Evolutionary conservation across 345 rosid species (phyloP).

Genomic region (Leavenworthia alabamica): DNA sequence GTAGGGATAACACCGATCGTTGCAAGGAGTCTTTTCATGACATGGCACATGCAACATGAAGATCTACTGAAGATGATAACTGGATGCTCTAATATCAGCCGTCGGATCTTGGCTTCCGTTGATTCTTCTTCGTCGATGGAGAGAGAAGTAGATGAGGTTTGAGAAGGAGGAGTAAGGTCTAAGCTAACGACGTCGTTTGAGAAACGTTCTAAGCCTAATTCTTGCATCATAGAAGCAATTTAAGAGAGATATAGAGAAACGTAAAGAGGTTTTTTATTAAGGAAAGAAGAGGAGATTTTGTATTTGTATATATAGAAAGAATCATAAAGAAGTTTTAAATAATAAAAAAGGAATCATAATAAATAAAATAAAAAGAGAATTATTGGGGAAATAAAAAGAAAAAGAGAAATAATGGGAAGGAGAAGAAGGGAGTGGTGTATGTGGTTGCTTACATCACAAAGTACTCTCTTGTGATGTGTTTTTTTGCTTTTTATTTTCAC

Average conservation of each 20-base stretch:
- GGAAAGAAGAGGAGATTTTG: conserved; percentile 24
- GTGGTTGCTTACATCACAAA: conserved; percentile 65
- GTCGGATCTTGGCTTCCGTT: conserved; percentile 60
- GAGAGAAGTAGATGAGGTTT: conserved; percentile 36
- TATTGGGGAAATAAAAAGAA: conserved; percentile 26
- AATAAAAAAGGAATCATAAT: not conserved
- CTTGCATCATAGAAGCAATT: conserved; percentile 49
- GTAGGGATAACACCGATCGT: conserved; percentile 82
- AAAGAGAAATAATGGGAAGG: conserved; percentile 32
- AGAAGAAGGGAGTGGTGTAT: conserved; percentile 15
- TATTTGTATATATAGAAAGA: conserved; percentile 31
- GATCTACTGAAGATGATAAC: conserved; percentile 86
- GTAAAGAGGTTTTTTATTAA: not conserved
- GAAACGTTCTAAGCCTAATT: conserved; percentile 44
- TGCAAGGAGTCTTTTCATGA: conserved; percentile 74
- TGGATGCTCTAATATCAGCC: conserved; percentile 83
- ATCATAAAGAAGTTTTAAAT: conserved; percentile 16
- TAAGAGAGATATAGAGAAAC: conserved; percentile 11
- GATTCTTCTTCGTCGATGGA: conserved; percentile 82
- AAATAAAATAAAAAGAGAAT: conserved; percentile 25
- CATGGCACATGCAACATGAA: conserved; percentile 95
- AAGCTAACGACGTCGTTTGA: conserved; percentile 38
- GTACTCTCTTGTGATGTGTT: conserved; percentile 34
- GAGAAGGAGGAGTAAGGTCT: conserved; percentile 44
- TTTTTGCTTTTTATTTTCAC: conserved; percentile 9